Conservation (phyloP, 768 basidiomycete species). For the Rhizopogon rudus region DNA sequence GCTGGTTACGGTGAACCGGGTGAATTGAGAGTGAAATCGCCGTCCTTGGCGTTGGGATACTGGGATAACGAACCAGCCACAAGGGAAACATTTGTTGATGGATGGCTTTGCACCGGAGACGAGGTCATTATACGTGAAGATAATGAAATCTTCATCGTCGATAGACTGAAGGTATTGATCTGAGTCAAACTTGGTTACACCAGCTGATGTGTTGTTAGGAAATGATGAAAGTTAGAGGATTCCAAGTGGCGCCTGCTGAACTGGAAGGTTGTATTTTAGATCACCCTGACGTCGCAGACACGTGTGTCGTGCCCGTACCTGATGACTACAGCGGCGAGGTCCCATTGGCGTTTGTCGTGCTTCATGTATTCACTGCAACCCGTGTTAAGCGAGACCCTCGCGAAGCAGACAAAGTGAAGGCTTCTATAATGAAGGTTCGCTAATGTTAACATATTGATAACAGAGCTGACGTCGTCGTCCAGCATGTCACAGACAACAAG, state of each 20-base stretch:
- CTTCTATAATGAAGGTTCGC: slow-evolving; percentile 45
- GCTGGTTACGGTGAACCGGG: slow-evolving; percentile 55
- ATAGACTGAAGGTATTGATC: slow-evolving; percentile 51
- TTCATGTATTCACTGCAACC: slow-evolving; percentile 35
- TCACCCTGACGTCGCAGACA: slow-evolving; percentile 54
- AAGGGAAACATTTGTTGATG: slow-evolving; percentile 62
- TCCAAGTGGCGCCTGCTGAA: slow-evolving; percentile 74
- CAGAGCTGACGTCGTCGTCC: slow-evolving; percentile 1
- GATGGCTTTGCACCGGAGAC: slow-evolving; percentile 73
- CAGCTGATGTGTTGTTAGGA: slow-evolving; percentile 33
- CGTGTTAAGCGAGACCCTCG: slow-evolving; percentile 25
- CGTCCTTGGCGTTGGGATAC: slow-evolving; percentile 40
- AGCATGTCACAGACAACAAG: slow-evolving; percentile 55
- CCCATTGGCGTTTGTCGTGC: slow-evolving; percentile 64
- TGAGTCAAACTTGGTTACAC: neutral
- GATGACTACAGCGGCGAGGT: slow-evolving; percentile 73
- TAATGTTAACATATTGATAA: neutral
- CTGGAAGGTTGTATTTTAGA: slow-evolving; percentile 60
- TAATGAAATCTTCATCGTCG: slow-evolving; percentile 55
- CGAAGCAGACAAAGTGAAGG: slow-evolving; percentile 33
- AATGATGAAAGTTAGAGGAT: slow-evolving; percentile 67
- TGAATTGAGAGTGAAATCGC: slow-evolving; percentile 46
- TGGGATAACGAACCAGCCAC: slow-evolving; percentile 58
- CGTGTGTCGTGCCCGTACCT: slow-evolving; percentile 60
- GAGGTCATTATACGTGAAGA: slow-evolving; percentile 52